Percentiles rank a stretch among this genome's conserved stretches.
Evolutionary conservation across 2,329 filamentous ascomycete species (phyloP).

Genomic region (Drechslerella dactyloides): DNA sequence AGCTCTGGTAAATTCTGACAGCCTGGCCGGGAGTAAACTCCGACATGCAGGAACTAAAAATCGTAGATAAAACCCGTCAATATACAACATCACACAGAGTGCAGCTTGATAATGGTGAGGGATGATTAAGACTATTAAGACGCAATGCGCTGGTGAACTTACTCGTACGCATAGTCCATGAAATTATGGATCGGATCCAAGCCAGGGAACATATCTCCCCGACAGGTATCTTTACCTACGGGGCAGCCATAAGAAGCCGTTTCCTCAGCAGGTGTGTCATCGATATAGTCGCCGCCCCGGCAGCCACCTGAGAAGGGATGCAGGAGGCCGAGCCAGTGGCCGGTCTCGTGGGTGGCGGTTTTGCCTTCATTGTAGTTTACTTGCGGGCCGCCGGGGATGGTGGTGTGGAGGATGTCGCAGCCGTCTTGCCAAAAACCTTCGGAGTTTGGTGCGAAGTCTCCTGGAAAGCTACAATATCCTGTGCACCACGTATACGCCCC

Average conservation of each 20-base stretch:
- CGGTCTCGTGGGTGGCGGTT: conserved; percentile 56
- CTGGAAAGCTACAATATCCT: conserved; percentile 34
- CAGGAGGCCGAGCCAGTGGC: conserved; percentile 57
- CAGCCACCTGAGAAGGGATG: conserved; percentile 56
- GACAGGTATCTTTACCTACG: conserved; percentile 55
- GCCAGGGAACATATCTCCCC: conserved; percentile 52
- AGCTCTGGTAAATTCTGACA: conserved; percentile 29
- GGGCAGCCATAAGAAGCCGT: conserved; percentile 54
- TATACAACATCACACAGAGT: not conserved
- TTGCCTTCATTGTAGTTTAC: conserved; percentile 36
- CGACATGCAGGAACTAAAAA: conserved; percentile 24
- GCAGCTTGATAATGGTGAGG: no score
- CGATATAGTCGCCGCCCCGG: conserved; percentile 54
- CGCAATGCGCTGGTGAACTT: not conserved
- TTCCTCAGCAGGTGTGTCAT: conserved; percentile 56
- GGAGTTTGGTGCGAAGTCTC: not conserved
- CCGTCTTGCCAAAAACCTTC: conserved; percentile 33
- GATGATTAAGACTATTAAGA: not conserved
- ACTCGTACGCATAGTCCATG: conserved; percentile 56
- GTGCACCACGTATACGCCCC: not conserved
- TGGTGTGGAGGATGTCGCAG: conserved; percentile 28
- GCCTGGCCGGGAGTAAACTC: conserved; percentile 30
- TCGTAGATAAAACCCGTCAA: not conserved
- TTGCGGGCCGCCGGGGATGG: conserved; percentile 10
- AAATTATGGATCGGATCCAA: conserved; percentile 57